Base-by-base conservation (phyloP, 2,329 filamentous ascomycete genomes). In the Cephalotrichum gorgonifer region DNA sequence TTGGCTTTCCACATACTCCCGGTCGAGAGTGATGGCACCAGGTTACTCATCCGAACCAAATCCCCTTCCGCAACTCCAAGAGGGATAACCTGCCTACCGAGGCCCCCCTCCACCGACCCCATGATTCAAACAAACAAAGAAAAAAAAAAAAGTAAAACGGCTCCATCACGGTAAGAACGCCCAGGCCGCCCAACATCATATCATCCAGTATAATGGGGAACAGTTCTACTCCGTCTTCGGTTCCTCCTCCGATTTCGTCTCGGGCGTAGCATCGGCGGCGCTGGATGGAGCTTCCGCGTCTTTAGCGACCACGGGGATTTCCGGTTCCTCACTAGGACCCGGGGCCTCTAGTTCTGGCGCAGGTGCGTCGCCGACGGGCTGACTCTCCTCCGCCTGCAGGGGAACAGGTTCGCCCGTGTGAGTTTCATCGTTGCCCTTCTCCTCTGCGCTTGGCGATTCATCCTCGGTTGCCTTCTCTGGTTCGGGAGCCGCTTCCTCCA, bases 221-320 rank as follows among this genome's bases (percentile, higher is more conserved):
- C 6, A 6, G 7, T 20, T 22, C 4, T 39, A 17, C 7, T 39
- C 35, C 23, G 20, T 44, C 42, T 22, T 17, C 23, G 25, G 43
- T 49, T 53, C 52, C 43, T 55, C 52, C 43, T 55, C 56, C 42
- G 50, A 20, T 31, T 56, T 51, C 28, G 47, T 47, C 26, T 57
- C 47, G 17, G 54, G 44, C n/a, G 51, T 28, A 6, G 30, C 17
- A 22, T 38, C 42, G 4, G 43, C 4, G 3, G 30, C 28, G 7
- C 25, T 14, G 23, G 42, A 27, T 44, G 25, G 17, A 11, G 25
- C 42, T 6, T 44, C 42, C 42, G 42, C 22, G 3, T 26, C 42
- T 8, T 30, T 22, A 25, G 42, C 28, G 25, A 25, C n/a, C 35
- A 22, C 35, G 17, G 17, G 11, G 11, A 22, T 20, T n/a, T 9